phyloP scores from a whole-genome alignment of 2,329 filamentous ascomycete genomes.

The Trichophyton equinum region DNA sequence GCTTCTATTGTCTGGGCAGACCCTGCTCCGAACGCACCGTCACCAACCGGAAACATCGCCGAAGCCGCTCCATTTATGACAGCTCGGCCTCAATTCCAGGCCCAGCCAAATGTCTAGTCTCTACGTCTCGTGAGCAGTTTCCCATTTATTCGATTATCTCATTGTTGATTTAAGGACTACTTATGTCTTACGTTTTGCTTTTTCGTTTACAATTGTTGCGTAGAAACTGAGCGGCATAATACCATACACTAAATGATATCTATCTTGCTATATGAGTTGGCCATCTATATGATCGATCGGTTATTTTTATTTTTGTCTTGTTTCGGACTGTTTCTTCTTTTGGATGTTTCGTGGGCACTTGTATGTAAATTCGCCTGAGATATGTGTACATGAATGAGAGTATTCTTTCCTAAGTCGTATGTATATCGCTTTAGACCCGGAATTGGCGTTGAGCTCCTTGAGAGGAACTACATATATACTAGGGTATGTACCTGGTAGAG shows the following conservation, averaged over 20 bases:
- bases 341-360: background rate
- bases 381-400: background rate
- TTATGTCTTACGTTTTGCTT: background rate
- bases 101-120: background rate
- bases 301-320: background rate
- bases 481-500: background rate
- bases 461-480: background rate
- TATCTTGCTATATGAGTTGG: background rate
- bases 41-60: background rate
- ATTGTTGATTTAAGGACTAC: background rate
- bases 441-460: background rate
- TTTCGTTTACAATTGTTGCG: background rate
- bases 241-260: background rate
- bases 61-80: background rate
- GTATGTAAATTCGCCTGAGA: background rate
- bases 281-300: background rate
- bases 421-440: background rate
- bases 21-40: background rate
- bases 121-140: background rate
- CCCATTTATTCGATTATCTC: background rate
- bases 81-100: background rate
- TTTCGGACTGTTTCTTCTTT: background rate
- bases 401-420: background rate
- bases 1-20: conserved; percentile 15
- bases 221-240: background rate